Evolutionary conservation across 495 filamentous ascomycete species (phyloP).

Genomic region (Aspergillus saccharolyticus): DNA sequence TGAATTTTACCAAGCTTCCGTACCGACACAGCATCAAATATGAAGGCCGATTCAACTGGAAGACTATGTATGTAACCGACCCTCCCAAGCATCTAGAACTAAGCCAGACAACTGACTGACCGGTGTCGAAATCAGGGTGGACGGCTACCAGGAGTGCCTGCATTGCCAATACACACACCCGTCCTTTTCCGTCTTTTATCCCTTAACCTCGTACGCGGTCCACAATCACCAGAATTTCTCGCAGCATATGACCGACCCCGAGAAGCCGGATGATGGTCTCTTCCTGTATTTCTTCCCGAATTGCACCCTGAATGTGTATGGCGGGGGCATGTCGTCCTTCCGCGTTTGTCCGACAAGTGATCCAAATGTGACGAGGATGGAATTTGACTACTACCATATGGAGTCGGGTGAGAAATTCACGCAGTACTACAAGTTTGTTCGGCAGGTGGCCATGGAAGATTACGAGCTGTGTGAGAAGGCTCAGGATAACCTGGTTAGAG

Average conservation of each 20-base stretch:
- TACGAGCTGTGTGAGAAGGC: conserved; percentile 57
- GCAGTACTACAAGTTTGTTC: conserved; percentile 55
- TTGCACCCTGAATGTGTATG: conserved; percentile 58
- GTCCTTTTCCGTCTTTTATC: conserved; percentile 54
- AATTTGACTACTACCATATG: conserved; percentile 58
- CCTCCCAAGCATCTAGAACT: neutral
- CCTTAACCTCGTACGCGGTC: conserved; percentile 54
- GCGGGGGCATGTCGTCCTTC: conserved; percentile 57
- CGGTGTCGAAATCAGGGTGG: conserved; percentile 38
- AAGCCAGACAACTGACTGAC: neutral
- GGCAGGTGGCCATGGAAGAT: conserved; percentile 57
- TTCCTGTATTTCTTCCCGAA: conserved; percentile 62
- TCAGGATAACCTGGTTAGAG: conserved; percentile 50
- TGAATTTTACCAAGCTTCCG: conserved; percentile 54
- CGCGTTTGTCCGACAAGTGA: conserved; percentile 51
- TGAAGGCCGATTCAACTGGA: conserved; percentile 58
- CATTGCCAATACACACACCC: conserved; percentile 62
- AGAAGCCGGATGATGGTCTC: conserved; percentile 48
- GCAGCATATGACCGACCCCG: conserved; percentile 54
- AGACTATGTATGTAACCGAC: conserved; percentile 46
- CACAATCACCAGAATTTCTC: conserved; percentile 54
- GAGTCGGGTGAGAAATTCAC: conserved; percentile 52
- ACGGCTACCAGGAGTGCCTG: conserved; percentile 59
- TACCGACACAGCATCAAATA: conserved; percentile 54
- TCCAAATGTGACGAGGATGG: conserved; percentile 53